Evolutionary conservation across 2,329 filamentous ascomycete species (phyloP).

Genomic region (Tolypocladium amazonense): DNA sequence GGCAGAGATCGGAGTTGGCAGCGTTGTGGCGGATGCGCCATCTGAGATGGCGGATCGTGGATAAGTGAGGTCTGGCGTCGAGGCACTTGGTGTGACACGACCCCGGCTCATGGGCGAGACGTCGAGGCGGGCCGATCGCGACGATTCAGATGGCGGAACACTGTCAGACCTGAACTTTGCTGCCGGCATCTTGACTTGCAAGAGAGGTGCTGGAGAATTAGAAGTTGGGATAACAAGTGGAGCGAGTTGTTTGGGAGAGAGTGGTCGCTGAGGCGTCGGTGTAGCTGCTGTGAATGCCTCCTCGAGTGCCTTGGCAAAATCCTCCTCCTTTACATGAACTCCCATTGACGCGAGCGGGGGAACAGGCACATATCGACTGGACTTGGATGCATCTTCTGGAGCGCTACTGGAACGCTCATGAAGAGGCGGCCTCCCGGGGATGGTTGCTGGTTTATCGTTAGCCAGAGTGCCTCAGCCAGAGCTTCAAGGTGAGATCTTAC

Average conservation of each 20-base stretch:
- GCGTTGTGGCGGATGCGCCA: conserved; percentile 25
- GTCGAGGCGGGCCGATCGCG: conserved; percentile 30
- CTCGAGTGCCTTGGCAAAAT: conserved; percentile 11
- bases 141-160: conserved; percentile 27
- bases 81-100: conserved; percentile 25
- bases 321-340: conserved; percentile 8
- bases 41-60: conserved; percentile 32
- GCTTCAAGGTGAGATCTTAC: conserved; percentile 31
- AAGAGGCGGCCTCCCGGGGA: conserved; percentile 52
- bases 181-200: conserved; percentile 26
- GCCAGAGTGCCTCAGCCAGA: background rate
- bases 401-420: conserved; percentile 56
- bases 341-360: background rate
- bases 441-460: conserved; percentile 39
- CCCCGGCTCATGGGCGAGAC: conserved; percentile 35
- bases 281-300: conserved; percentile 15
- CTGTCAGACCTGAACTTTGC: conserved; percentile 35
- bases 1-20: conserved; percentile 41
- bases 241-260: conserved; percentile 42
- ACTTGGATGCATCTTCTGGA: conserved; percentile 20
- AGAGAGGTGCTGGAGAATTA: conserved; percentile 6
- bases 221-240: conserved; percentile 44
- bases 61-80: conserved; percentile 26
- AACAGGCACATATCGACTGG: conserved; percentile 4
- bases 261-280: conserved; percentile 14